phyloP scores from a whole-genome alignment of 495 filamentous ascomycete species.

The Tuber microsphaerosporum region DNA sequence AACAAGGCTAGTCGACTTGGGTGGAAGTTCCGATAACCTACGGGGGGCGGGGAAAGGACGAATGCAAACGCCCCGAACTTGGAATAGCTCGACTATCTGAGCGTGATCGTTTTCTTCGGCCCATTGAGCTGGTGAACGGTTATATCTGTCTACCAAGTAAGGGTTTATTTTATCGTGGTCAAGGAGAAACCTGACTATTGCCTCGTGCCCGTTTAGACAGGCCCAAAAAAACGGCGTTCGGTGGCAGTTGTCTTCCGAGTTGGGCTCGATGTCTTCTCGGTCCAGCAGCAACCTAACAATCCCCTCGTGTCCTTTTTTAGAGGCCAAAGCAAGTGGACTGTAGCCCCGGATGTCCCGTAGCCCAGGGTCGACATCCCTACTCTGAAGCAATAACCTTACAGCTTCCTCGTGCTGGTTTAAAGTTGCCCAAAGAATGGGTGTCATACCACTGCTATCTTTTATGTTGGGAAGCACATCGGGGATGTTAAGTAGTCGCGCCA shows the following conservation, averaged over 20 bases:
- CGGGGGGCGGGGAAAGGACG: background rate
- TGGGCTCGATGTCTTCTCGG: background rate
- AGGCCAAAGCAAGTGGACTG: background rate
- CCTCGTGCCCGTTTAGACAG: background rate
- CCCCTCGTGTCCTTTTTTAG: background rate
- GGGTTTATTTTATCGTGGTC: background rate
- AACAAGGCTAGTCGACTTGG: background rate
- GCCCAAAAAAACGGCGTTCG: background rate
- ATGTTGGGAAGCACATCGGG: background rate
- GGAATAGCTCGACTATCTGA: background rate
- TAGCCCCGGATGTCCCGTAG: background rate
- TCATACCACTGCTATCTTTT: background rate
- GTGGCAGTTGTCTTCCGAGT: background rate
- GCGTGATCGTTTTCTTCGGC: background rate
- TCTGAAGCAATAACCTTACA: background rate
- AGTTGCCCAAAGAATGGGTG: background rate
- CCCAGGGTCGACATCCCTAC: background rate
- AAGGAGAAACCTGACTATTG: background rate
- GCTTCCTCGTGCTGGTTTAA: background rate
- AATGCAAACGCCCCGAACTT: background rate
- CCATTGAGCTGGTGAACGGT: background rate
- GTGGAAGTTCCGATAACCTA: background rate
- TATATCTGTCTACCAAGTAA: background rate
- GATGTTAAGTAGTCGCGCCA: background rate
- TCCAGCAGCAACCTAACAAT: background rate